Evolutionary conservation across 108 stramenopile species (phyloP).

Genomic region (Pseudonitzschia delicatissima): DNA sequence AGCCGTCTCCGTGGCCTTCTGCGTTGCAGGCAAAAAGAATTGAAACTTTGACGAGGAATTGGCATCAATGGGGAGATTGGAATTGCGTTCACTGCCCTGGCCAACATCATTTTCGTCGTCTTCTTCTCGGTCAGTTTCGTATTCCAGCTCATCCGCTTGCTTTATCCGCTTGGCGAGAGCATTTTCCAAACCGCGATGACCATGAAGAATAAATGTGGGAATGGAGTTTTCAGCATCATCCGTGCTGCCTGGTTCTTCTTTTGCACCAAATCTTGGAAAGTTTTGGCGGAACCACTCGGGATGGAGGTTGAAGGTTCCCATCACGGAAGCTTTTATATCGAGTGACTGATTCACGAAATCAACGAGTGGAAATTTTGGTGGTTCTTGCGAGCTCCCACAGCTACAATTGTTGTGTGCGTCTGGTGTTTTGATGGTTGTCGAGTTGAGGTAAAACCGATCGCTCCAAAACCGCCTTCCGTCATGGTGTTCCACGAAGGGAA

Average conservation of each 20-base stretch:
- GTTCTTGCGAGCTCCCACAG: constrained; percentile 40
- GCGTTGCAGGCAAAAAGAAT: not conserved
- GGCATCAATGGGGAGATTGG: not conserved
- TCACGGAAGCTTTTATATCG: constrained; percentile 60
- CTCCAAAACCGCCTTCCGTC: constrained; percentile 25
- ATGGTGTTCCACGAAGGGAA: not conserved
- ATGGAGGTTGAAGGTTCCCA: constrained; percentile 62
- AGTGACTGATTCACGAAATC: constrained; percentile 52
- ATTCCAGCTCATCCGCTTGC: not conserved
- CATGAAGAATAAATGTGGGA: constrained; percentile 77
- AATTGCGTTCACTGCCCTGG: not conserved
- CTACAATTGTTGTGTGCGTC: constrained; percentile 14
- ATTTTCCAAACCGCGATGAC: constrained; percentile 47
- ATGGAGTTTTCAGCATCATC: constrained; percentile 10
- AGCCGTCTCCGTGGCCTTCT: not conserved
- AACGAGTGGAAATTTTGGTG: constrained; percentile 62
- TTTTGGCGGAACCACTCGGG: constrained; percentile 19
- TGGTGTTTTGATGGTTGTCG: not conserved
- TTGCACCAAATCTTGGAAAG: constrained; percentile 33
- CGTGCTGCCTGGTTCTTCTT: not conserved
- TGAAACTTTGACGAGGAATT: not conserved
- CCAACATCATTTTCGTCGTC: not conserved
- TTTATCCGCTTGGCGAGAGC: not conserved
- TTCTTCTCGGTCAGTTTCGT: constrained; percentile 3
- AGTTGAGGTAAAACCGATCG: constrained; percentile 50